Evolutionary conservation across 208 protist species (phyloP), one percentile per base, ranked within the genome.

Genomic region (Trypanosoma melophagium): DNA sequence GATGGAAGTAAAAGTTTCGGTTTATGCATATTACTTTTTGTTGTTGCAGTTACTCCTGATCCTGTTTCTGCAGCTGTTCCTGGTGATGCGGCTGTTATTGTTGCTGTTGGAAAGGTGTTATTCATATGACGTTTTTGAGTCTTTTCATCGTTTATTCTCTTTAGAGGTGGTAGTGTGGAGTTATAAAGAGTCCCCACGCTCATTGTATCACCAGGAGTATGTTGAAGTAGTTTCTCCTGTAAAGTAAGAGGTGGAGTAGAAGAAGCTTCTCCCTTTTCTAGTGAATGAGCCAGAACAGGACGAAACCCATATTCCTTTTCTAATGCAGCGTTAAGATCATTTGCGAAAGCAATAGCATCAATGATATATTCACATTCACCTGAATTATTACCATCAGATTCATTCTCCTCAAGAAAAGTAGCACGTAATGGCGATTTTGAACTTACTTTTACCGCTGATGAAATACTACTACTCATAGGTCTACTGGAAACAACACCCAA

Each of bases 231-330:
- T 50, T 66, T 47, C 45, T 44, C 56, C 50, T 60, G 42, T n/a
- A 80, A n/a, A 31, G 42, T 51, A 17, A 41, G 35, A 21, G 25
- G 47, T 40, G 22, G 50, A 25, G 71, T 60, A 55, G 76, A 69
- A 31, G 71, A 64, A 69, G 58, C 81, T 22, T 76, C 68, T 12
- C 24, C 42, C 3, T 22, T 45, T 5, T 50, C 25, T 41, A 25
- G 25, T 22, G 64, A 40, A 14, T 56, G 57, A 5, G 53, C 65
- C 9, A 83, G 25, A 21, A 83, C 58, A 51, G 83, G 81, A 31
- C 77, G 72, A 76, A 91, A 94, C 19, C 87, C 86, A 73, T 93
- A 94, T 71, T 86, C 83, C 44, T 67, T 78, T 49, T 80, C 79
- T 13, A 96, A 75, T 47, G 72, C 69, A 59, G 83, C 74, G 68